phyloP scores from a whole-genome alignment of 129 eudicot species.

The Pittosporum tobira region DNA sequence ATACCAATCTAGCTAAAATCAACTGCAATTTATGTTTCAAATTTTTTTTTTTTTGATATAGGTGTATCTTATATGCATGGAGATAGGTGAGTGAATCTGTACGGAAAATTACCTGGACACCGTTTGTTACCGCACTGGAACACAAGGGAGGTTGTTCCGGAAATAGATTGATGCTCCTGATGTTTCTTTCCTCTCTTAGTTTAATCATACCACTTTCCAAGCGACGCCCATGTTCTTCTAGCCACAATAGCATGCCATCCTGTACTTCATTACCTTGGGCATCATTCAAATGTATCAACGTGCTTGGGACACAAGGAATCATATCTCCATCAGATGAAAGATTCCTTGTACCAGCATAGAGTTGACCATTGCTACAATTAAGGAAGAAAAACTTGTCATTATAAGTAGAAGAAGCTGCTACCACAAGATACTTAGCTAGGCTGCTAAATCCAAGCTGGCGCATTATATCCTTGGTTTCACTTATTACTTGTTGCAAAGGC shows the following conservation, averaged over 20 bases:
- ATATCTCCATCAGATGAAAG: conserved; percentile 43
- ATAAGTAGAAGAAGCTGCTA: conserved; percentile 43
- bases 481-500: conserved; percentile 31
- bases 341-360: conserved; percentile 66
- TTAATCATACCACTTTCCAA: conserved; percentile 48
- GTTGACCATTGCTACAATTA: conserved; percentile 59
- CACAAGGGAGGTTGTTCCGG: conserved; percentile 64
- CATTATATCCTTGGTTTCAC: conserved; percentile 31
- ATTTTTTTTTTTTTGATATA: too few species aligned
- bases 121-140: conserved; percentile 53
- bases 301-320: conserved; percentile 73
- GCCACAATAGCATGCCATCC: conserved; percentile 75
- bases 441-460: conserved; percentile 22
- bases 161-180: conserved; percentile 46
- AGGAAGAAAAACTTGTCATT: conserved; percentile 55
- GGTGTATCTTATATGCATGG: too few species aligned
- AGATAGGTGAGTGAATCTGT: too few species aligned
- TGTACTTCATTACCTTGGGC: conserved; percentile 25
- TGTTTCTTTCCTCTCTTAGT: conserved; percentile 39
- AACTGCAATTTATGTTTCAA: too few species aligned
- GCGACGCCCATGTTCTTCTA: conserved; percentile 74
- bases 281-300: conserved; percentile 36
- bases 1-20: too few species aligned
- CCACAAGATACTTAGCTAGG: conserved; percentile 29
- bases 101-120: conserved; percentile 58